A percentile compares a stretch with the other conserved stretches of the same genome.
Evolutionary conservation across 495 filamentous ascomycete genomes (phyloP).

Genomic region (Cetradonia linearis): DNA sequence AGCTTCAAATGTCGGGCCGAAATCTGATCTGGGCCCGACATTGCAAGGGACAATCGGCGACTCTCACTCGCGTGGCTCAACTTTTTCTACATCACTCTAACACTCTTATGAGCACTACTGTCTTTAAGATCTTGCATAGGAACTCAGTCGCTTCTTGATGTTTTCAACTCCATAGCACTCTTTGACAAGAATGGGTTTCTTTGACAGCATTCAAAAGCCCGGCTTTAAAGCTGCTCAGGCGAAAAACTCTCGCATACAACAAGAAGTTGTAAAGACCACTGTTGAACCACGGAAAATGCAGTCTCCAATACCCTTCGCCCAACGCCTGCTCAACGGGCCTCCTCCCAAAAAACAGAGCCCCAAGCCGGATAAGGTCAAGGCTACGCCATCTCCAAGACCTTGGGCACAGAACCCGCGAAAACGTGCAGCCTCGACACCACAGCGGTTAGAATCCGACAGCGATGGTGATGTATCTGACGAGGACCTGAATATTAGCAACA

Average conservation of each 20-base stretch:
- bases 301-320: constrained; percentile 7
- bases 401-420: constrained; percentile 35
- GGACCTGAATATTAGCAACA: constrained; percentile 37
- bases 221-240: constrained; percentile 41
- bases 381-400: constrained; percentile 29
- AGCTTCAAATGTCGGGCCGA: constrained; percentile 1
- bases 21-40: background rate
- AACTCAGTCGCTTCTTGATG: constrained; percentile 9
- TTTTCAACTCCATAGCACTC: background rate
- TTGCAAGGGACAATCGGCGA: constrained; percentile 3
- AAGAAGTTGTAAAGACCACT: constrained; percentile 36
- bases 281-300: constrained; percentile 26
- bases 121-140: background rate
- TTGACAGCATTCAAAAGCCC: constrained; percentile 47
- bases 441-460: constrained; percentile 42
- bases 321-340: background rate
- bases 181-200: constrained; percentile 38
- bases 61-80: constrained; percentile 1
- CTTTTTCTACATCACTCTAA: background rate
- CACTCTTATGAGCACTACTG: background rate
- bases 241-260: constrained; percentile 41
- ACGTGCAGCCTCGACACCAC: constrained; percentile 36
- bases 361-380: constrained; percentile 31
- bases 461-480: constrained; percentile 35
- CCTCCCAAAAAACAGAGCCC: constrained; percentile 23